Evolutionary conservation across 2,329 filamentous ascomycete species (phyloP).

Genomic region (Trichoderma koningiopsis): DNA sequence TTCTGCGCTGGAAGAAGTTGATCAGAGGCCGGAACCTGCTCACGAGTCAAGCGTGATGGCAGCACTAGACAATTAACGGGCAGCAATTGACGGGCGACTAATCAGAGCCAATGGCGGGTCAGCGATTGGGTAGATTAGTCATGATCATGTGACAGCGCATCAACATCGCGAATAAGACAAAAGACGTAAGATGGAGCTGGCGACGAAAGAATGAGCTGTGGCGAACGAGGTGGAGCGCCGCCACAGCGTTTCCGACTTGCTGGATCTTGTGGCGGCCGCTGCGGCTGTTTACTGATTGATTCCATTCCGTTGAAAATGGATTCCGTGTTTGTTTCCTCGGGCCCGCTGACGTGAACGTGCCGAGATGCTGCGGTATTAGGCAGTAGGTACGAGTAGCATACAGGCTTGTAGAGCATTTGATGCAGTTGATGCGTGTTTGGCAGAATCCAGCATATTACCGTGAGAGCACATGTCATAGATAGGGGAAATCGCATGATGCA

Average conservation of each 20-base stretch:
- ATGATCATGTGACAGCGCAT: constrained; percentile 20
- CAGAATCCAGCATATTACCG: not conserved
- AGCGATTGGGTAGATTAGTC: constrained; percentile 7
- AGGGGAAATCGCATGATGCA: not conserved
- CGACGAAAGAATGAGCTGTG: not conserved
- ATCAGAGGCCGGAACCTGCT: constrained; percentile 12
- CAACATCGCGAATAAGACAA: constrained; percentile 4
- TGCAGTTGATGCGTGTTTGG: not conserved
- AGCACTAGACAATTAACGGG: constrained; percentile 1
- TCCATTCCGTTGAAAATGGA: not conserved
- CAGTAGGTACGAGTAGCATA: not conserved
- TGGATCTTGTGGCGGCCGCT: not conserved
- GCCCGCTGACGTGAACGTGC: not conserved
- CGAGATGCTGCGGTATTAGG: not conserved
- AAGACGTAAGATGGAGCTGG: not conserved
- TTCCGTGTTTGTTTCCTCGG: not conserved
- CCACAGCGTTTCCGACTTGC: constrained; percentile 7
- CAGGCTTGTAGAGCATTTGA: not conserved
- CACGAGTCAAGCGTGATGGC: constrained; percentile 22
- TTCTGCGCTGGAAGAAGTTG: not conserved
- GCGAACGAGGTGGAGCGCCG: constrained; percentile 7
- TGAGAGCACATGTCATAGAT: not conserved
- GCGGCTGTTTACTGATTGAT: not conserved
- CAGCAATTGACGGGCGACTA: not conserved
- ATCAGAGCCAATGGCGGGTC: constrained; percentile 5